A percentile compares a stretch with the other conserved stretches of the same genome.
These are phyloP conservation scores for Mycena chlorophos DNA, from an alignment of 768 basidiomycete species.

Conservation along the genomic window DNA sequence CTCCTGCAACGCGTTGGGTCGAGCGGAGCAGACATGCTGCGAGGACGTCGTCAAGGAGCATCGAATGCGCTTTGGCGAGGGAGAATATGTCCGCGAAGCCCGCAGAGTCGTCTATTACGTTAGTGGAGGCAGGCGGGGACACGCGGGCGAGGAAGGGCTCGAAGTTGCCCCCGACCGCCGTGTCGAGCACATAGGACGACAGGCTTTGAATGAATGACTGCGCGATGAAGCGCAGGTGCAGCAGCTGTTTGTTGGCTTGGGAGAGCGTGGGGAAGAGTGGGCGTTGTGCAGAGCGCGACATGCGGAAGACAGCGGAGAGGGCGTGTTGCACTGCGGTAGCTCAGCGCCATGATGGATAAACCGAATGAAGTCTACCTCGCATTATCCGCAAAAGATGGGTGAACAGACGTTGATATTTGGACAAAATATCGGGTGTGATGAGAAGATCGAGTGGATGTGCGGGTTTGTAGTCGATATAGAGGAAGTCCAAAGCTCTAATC, in stretches of 20 bases:
- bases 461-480: slow-evolving; percentile 90
- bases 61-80: slow-evolving; percentile 65
- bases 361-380: slow-evolving; percentile 53
- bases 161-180: slow-evolving; percentile 78
- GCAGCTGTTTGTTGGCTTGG: slow-evolving; percentile 51
- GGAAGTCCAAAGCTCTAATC: slow-evolving; percentile 81
- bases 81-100: slow-evolving; percentile 69
- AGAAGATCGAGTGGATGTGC: slow-evolving; percentile 74
- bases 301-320: slow-evolving; percentile 61
- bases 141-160: slow-evolving; percentile 60
- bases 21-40: slow-evolving; percentile 73
- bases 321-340: slow-evolving; percentile 63
- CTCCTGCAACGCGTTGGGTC: slow-evolving; percentile 63
- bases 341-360: slow-evolving; percentile 1
- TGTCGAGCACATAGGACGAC: slow-evolving; percentile 72
- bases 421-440: slow-evolving; percentile 69
- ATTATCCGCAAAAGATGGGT: slow-evolving; percentile 75
- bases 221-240: slow-evolving; percentile 73
- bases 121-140: slow-evolving; percentile 17
- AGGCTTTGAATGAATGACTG: slow-evolving; percentile 71
- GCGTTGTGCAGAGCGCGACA: slow-evolving; percentile 44
- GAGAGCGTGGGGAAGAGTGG: slow-evolving; percentile 62
- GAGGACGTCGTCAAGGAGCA: slow-evolving; percentile 71
- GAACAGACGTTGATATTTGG: slow-evolving; percentile 85
- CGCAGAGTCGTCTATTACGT: background rate